Evolutionary conservation across 345 rosid species (phyloP).

Genomic region (Ceriops tagal): DNA sequence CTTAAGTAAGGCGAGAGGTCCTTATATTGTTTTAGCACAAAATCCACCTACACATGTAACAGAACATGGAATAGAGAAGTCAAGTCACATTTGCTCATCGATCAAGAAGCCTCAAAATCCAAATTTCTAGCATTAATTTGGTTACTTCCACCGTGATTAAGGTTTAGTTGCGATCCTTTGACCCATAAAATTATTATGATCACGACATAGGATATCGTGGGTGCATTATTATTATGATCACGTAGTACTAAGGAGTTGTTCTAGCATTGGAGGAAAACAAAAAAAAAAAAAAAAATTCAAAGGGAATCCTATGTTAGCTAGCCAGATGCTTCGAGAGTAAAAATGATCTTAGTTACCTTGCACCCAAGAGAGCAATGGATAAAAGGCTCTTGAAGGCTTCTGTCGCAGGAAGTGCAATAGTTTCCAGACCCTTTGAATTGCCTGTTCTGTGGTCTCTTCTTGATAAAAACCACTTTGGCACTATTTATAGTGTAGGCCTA

Average conservation of each 20-base stretch:
- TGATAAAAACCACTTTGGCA: slow-evolving; percentile 93
- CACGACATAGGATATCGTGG: too few relatives aligned
- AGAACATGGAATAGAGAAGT: neutral
- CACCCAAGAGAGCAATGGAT: slow-evolving; percentile 91
- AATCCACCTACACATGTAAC: slow-evolving; percentile 59
- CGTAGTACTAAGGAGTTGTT: too few relatives aligned
- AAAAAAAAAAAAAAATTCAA: neutral
- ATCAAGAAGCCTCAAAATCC: too few relatives aligned
- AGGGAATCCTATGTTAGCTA: too few relatives aligned
- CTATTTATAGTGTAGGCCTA: slow-evolving; percentile 91
- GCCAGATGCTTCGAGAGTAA: too few relatives aligned
- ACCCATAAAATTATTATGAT: too few relatives aligned
- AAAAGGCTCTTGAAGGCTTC: slow-evolving; percentile 92
- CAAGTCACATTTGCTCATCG: too few relatives aligned
- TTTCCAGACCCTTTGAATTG: slow-evolving; percentile 92
- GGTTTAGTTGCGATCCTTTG: too few relatives aligned
- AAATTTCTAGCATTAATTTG: too few relatives aligned
- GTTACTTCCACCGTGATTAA: too few relatives aligned
- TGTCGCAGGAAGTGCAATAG: slow-evolving; percentile 88
- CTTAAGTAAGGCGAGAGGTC: slow-evolving; percentile 63
- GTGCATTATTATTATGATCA: too few relatives aligned
- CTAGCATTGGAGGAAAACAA: too few relatives aligned
- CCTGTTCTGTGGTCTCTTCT: slow-evolving; percentile 92
- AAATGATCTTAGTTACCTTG: slow-evolving; percentile 49
- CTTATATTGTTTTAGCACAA: slow-evolving; percentile 65